Base-by-base conservation (phyloP, 2,329 filamentous ascomycete genomes). In the Fusarium sp. region DNA sequence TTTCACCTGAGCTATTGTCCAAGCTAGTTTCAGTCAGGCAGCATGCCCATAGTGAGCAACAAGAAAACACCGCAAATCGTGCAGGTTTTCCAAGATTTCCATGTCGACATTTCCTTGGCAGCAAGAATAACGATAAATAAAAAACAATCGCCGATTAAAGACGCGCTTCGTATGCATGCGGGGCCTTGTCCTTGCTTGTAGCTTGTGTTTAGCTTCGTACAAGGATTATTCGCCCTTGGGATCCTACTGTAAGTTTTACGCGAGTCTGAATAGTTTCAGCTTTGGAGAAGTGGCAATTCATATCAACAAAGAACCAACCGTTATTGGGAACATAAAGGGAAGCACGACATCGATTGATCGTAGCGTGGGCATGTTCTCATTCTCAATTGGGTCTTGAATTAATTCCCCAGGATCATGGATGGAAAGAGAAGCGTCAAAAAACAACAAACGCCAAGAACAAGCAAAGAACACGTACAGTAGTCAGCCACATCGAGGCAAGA, bases 101-200 rank as follows among this genome's bases (percentile, higher is more conserved):
- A 52, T 69, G 46, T 50, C 20, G 20, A 4, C 8, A 19, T 39
- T 59, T 55, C 27, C 57, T 59, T 58, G 68, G 65, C 61, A 56
- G 45, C 14, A 44, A 37, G 30, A 50, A 65, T 55, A 54, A 17
- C 51, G 48, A 54, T 33, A 56, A 60, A 30, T 5, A 11, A 30
- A 30, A 61, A 56, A 30, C 45, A 59, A 65, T 71, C 59, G 62
- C 59, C 65, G 60, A 58, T 68, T 62, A 50, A 62, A 30, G 30
- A 50, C 30, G 35, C 39, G 43, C 59, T 51, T 68, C 46, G 56
- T 47, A 54, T 46, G 55, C 23, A 55, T 48, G 66, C 60, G 60
- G 52, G 53, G 37, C 60, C 43, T 33, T 35, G 50, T 47, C 50
- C 46, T 41, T 57, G 41, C 53, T 57, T 10, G 27, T 30, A 30